Percentiles rank a stretch among this genome's conserved stretches.
These are phyloP conservation scores for Camellia sinensis DNA, from an alignment of 148 eudicot species.

Conservation along the genomic window DNA sequence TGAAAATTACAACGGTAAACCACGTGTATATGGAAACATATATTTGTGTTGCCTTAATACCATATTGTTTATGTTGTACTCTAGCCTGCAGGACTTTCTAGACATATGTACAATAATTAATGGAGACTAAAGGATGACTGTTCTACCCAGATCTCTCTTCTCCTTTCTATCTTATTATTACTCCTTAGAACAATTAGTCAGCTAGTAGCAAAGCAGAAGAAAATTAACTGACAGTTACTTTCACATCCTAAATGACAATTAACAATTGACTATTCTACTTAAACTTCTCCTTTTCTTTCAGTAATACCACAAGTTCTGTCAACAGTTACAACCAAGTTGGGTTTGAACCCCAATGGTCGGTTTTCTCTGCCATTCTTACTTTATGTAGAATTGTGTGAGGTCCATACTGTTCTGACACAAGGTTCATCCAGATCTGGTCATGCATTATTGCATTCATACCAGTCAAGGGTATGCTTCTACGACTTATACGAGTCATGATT, in stretches of 20 bases:
- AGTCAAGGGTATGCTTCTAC: background rate
- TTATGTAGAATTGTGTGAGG: background rate
- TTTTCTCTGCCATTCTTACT: background rate
- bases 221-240: background rate
- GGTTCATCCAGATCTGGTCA: background rate
- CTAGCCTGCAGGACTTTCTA: background rate
- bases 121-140: background rate
- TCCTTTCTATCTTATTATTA: background rate
- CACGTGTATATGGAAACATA: background rate
- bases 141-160: background rate
- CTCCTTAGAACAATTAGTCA: background rate
- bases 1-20: background rate
- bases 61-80: background rate
- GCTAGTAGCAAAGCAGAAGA: background rate
- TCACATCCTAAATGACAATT: background rate
- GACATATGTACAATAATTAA: background rate
- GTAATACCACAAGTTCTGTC: background rate
- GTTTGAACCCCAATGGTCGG: background rate
- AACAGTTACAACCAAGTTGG: background rate
- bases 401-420: background rate
- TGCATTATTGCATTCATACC: background rate
- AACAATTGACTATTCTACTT: background rate
- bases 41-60: background rate
- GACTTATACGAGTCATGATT: background rate
- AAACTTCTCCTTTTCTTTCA: background rate